phyloP scores from a whole-genome alignment of 2,329 filamentous ascomycete genomes.

The Penicillium sp. region DNA sequence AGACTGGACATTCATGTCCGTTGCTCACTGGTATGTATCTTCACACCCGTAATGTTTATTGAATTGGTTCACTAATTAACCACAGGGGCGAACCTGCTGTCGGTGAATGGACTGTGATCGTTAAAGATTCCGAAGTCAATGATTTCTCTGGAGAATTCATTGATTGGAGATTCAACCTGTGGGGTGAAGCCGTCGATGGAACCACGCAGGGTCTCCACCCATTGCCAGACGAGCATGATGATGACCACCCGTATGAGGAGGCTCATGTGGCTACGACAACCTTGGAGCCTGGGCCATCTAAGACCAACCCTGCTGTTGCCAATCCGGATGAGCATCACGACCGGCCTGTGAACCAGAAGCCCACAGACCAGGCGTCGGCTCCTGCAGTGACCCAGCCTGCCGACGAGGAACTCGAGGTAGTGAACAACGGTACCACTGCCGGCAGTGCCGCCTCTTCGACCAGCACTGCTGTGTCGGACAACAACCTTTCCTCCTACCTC shows the following conservation, averaged over 20 bases:
- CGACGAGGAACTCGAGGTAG: constrained; percentile 18
- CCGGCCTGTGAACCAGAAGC: constrained; percentile 64
- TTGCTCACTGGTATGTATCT: constrained; percentile 79
- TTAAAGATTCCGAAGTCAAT: constrained; percentile 83
- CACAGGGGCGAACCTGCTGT: constrained; percentile 80
- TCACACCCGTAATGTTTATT: neutral
- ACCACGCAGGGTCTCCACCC: constrained; percentile 73
- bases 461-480: constrained; percentile 44
- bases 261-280: constrained; percentile 65
- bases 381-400: constrained; percentile 17
- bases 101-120: constrained; percentile 86
- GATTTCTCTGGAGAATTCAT: constrained; percentile 73
- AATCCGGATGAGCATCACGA: constrained; percentile 65
- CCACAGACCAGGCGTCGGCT: constrained; percentile 32
- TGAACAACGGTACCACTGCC: constrained; percentile 29
- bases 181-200: constrained; percentile 83
- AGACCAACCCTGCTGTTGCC: constrained; percentile 42
- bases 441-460: constrained; percentile 30
- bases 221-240: constrained; percentile 78
- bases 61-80: constrained; percentile 30
- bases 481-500: constrained; percentile 79
- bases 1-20: constrained; percentile 99
- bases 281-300: constrained; percentile 50
- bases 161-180: constrained; percentile 93
- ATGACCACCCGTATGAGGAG: constrained; percentile 74